Base-by-base conservation (phyloP, 2,329 filamentous ascomycete genomes). In the Cryoendolithus antarcticus region DNA sequence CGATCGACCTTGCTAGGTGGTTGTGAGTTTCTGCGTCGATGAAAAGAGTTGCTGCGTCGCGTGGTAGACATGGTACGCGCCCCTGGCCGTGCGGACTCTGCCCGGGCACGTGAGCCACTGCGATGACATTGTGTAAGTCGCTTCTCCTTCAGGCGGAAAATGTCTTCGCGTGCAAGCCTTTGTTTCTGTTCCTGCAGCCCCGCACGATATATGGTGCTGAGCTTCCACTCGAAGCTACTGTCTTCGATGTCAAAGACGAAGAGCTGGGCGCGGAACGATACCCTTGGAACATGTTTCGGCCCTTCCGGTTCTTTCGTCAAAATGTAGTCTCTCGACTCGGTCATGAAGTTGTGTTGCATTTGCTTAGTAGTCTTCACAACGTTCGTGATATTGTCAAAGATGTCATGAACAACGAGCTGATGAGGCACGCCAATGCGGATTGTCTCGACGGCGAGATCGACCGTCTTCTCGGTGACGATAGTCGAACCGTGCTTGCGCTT, bases 141-240 rank as follows among this genome's bases (percentile, higher is more conserved):
- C 58, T 88, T 93, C 9, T 82, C 73, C 59, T 98, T 98, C 43
- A 93, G 67, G 9, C 77, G 69, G 61, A 93, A 96, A 0, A 89
- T 89, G 48, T 93, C 86, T 58, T 94, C 86, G 32, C 91, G 77
- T 4, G 89, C 88, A 39, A 93, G 66, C 12, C 91, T 75, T 59
- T 96, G 91, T 56, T 81, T 80, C 60, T 96, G 89, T 59, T 98
- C 91, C 40, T 88, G 68, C 12, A 89, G 71, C 1, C 93, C 91
- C 34, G 85, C 77, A 27, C 89, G 79, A 59, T 96, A 98, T 37
- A 98, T 98, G 55, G 86, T 79, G 10, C 88, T 86, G 7, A 98
- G 68, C 57, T 95, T 96, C 84, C 88, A 98, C 59, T 98, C 91
- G 53, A 98, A 98, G 0, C 85, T 81, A 36, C 91, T 89, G 57